A percentile compares a stretch with the other conserved stretches of the same genome.
phyloP scores from a whole-genome alignment of 345 rosid genomes.

The Turnera subulata region DNA sequence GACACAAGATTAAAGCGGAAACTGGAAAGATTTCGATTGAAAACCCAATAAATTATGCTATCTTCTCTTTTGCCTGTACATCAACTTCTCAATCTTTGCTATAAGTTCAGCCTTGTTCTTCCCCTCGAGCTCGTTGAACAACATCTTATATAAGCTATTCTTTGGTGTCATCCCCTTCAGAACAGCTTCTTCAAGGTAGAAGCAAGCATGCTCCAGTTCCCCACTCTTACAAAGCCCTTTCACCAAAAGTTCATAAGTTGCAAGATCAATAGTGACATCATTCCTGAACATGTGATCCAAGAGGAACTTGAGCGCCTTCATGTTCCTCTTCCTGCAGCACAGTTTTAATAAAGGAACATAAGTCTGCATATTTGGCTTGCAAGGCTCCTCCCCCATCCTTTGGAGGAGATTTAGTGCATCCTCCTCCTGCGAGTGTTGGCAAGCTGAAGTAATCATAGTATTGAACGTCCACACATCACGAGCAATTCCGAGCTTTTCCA shows the following conservation, averaged over 20 bases:
- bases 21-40: too few relatives aligned
- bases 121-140: constrained; percentile 50
- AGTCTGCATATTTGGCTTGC: constrained; percentile 55
- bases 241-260: constrained; percentile 52
- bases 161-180: constrained; percentile 61
- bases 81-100: constrained; percentile 44
- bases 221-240: too few relatives aligned
- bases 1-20: too few relatives aligned
- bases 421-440: constrained; percentile 60
- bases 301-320: constrained; percentile 55
- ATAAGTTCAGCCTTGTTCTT: too few relatives aligned
- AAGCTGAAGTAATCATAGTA: too few relatives aligned
- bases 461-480: constrained; percentile 47
- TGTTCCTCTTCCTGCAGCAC: constrained; percentile 66
- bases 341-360: constrained; percentile 63
- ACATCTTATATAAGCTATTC: constrained; percentile 39
- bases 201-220: too few relatives aligned
- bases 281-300: constrained; percentile 66
- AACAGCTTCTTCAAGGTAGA: constrained; percentile 60
- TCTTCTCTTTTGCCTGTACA: too few relatives aligned
- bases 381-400: constrained; percentile 57
- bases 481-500: constrained; percentile 57
- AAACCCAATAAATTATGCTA: too few relatives aligned
- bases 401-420: constrained; percentile 54
- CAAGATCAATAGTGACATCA: constrained; percentile 53